These are phyloP conservation scores for Wallacemonas sp. DNA, from an alignment of 208 protist genomes.

Conservation along the genomic window DNA sequence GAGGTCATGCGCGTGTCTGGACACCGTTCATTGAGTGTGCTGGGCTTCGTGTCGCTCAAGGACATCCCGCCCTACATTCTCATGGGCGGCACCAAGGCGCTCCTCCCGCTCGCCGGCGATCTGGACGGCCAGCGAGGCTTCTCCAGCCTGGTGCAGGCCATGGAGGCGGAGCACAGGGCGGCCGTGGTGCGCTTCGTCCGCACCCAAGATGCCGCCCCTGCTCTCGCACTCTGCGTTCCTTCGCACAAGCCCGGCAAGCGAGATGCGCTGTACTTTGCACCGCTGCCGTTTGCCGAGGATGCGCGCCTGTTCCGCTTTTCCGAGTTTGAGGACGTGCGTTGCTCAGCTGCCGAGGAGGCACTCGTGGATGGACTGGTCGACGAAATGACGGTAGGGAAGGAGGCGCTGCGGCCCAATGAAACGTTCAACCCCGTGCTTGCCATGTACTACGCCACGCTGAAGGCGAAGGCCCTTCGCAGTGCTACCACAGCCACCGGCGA, in stretches of 20 bases:
- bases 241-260: conserved; percentile 1
- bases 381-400: conserved; percentile 54
- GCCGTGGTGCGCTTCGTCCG: conserved; percentile 85
- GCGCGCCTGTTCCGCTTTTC: conserved; percentile 72
- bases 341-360: conserved; percentile 42
- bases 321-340: conserved; percentile 32
- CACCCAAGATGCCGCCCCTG: conserved; percentile 35
- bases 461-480: conserved; percentile 23
- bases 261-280: conserved; percentile 65
- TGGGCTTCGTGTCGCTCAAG: conserved; percentile 71
- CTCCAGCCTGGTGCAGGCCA: conserved; percentile 64
- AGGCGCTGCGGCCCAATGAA: conserved; percentile 58
- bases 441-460: conserved; percentile 82
- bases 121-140: conserved; percentile 53
- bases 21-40: conserved; percentile 46
- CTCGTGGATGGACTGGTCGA: conserved; percentile 69
- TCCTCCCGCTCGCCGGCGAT: conserved; percentile 75
- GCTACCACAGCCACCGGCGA: background rate
- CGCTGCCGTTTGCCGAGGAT: conserved; percentile 88
- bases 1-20: conserved; percentile 56
- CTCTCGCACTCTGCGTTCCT: conserved; percentile 63
- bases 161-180: conserved; percentile 39
- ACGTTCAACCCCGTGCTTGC: conserved; percentile 89
- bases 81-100: conserved; percentile 56
- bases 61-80: conserved; percentile 69